phyloP scores from a whole-genome alignment of 164 flowering plant genomes.

The Dillenia suffruticosa region DNA sequence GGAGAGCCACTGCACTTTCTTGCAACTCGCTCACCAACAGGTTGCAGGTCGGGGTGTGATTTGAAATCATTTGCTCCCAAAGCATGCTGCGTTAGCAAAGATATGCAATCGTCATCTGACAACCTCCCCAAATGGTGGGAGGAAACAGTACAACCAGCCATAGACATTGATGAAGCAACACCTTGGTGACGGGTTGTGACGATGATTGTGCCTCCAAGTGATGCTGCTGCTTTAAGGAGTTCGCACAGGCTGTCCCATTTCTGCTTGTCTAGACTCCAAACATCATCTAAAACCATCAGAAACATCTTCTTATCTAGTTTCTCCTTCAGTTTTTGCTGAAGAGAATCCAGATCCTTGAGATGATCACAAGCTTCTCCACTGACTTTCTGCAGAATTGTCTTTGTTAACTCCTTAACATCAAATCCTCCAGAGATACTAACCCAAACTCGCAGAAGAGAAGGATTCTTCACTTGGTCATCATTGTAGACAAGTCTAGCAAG shows the following conservation, averaged over 20 bases:
- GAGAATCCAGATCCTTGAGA: neutral
- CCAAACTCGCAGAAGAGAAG: conserved; percentile 9
- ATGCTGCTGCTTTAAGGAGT: conserved; percentile 1
- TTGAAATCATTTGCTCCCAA: neutral
- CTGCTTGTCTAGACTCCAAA: neutral
- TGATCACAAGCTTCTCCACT: neutral
- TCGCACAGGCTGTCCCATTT: conserved; percentile 3
- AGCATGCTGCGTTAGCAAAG: conserved; percentile 4
- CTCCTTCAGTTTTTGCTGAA: neutral
- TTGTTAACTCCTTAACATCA: neutral
- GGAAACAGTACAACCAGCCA: neutral
- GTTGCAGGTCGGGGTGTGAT: neutral
- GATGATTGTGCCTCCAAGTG: conserved; percentile 4
- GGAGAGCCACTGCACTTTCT: conserved; percentile 12
- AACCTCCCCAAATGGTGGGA: neutral
- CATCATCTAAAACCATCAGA: conserved; percentile 8
- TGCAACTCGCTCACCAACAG: conserved; percentile 14
- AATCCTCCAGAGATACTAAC: conserved; percentile 13
- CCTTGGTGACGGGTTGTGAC: conserved; percentile 12
- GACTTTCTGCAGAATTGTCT: conserved; percentile 1
- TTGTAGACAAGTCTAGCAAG: conserved; percentile 1
- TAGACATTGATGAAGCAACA: conserved; percentile 10
- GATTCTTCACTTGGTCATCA: neutral
- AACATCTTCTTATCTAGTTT: neutral
- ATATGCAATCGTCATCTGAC: conserved; percentile 4